phyloP scores from a whole-genome alignment of 192 early-diverging fungal species.

The Dissophora ornata region DNA sequence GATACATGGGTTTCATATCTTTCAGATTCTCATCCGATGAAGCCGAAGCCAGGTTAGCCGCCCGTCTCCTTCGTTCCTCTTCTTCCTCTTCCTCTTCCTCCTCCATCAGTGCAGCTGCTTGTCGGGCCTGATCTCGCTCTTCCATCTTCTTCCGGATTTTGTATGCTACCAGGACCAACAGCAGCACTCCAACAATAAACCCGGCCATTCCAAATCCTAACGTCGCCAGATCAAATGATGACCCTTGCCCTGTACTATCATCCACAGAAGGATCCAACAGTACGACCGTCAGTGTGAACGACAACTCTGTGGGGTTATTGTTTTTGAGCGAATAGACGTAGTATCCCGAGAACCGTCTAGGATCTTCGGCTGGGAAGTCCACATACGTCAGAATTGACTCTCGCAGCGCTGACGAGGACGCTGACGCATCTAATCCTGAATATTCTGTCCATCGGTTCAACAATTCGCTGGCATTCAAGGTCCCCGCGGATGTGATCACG shows the following conservation, averaged over 20 bases:
- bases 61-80: slow-evolving; percentile 22
- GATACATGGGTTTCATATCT: slow-evolving; percentile 43
- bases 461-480: slow-evolving; percentile 22
- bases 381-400: not conserved
- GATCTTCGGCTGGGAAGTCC: slow-evolving; percentile 26
- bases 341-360: slow-evolving; percentile 51
- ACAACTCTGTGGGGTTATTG: not conserved
- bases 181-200: slow-evolving; percentile 17
- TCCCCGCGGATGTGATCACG: slow-evolving; percentile 19
- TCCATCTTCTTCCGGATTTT: slow-evolving; percentile 20
- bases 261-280: not conserved
- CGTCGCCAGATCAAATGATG: slow-evolving; percentile 29
- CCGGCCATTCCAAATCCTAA: slow-evolving; percentile 39
- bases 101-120: slow-evolving; percentile 12
- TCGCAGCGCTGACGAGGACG: slow-evolving; percentile 21
- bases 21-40: not conserved
- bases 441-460: slow-evolving; percentile 28
- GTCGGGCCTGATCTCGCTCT: slow-evolving; percentile 5
- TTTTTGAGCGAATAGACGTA: slow-evolving; percentile 50
- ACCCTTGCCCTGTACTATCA: not conserved
- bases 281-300: slow-evolving; percentile 24
- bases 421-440: slow-evolving; percentile 32
- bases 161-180: slow-evolving; percentile 15
- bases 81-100: slow-evolving; percentile 38
- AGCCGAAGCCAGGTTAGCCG: not conserved